These are phyloP conservation scores for Clarkia xantiana DNA, from an alignment of 345 rosid species.

Conservation along the genomic window DNA sequence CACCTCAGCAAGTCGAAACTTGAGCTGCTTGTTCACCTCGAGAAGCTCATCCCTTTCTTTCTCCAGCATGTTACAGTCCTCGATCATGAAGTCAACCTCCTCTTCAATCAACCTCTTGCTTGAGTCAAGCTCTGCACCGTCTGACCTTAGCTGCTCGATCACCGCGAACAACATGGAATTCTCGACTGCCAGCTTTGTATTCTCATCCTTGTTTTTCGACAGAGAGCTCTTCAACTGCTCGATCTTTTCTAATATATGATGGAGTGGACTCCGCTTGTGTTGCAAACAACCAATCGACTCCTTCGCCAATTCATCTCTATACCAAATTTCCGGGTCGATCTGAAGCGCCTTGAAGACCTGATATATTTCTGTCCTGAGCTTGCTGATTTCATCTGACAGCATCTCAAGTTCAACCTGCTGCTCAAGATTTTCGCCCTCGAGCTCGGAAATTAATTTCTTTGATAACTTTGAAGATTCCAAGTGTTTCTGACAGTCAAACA, in stretches of 20 bases:
- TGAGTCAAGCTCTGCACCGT: slow-evolving; percentile 35
- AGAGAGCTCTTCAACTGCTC: slow-evolving; percentile 40
- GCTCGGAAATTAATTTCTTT: slow-evolving; percentile 48
- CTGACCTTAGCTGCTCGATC: slow-evolving; percentile 33
- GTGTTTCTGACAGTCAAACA: slow-evolving; percentile 64
- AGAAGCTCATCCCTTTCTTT: slow-evolving; percentile 40
- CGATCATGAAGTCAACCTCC: slow-evolving; percentile 21
- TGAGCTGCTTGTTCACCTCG: slow-evolving; percentile 45
- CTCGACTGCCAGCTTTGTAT: slow-evolving; percentile 50
- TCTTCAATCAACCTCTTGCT: slow-evolving; percentile 29
- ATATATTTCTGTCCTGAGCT: slow-evolving; percentile 44
- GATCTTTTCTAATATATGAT: slow-evolving; percentile 37
- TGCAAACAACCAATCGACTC: slow-evolving; percentile 5
- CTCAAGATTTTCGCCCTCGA: slow-evolving; percentile 74
- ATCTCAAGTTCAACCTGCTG: slow-evolving; percentile 59
- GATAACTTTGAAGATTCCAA: slow-evolving; percentile 58
- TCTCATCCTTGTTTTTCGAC: slow-evolving; percentile 39
- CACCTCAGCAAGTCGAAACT: slow-evolving; percentile 27
- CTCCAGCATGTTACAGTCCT: slow-evolving; percentile 24
- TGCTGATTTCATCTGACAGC: slow-evolving; percentile 51
- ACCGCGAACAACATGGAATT: slow-evolving; percentile 56
- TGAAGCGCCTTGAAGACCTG: slow-evolving; percentile 60
- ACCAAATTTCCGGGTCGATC: slow-evolving; percentile 26
- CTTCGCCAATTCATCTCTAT: slow-evolving; percentile 15
- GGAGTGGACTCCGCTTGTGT: slow-evolving; percentile 33